A percentile compares a stretch with the other conserved stretches of the same genome.
phyloP scores from a whole-genome alignment of 2,329 filamentous ascomycete genomes.

The Talaromyces sp. region DNA sequence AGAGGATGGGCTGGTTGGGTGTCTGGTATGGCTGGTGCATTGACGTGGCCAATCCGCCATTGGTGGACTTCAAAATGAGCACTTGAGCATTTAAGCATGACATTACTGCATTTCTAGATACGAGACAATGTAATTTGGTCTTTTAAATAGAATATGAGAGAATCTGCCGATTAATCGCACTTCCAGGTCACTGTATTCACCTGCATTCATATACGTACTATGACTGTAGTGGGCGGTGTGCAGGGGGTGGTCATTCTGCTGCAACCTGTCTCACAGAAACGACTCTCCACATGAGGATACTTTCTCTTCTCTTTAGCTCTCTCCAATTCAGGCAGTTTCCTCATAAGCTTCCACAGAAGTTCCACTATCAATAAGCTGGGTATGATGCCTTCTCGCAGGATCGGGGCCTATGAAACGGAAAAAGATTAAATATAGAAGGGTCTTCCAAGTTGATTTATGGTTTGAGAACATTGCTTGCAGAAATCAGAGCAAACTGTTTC shows the following conservation, averaged over 20 bases:
- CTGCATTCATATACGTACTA: neutral
- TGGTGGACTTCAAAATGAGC: slow-evolving; percentile 12
- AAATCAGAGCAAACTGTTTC: neutral
- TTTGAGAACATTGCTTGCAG: neutral
- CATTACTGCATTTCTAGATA: neutral
- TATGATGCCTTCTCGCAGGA: neutral
- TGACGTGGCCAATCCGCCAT: slow-evolving; percentile 13
- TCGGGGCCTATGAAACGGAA: neutral
- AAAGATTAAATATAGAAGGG: neutral
- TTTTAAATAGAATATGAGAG: neutral
- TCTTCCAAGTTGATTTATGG: neutral
- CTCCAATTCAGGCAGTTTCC: neutral
- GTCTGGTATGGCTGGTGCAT: slow-evolving; percentile 22
- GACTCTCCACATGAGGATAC: neutral
- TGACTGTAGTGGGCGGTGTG: neutral
- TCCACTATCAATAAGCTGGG: neutral
- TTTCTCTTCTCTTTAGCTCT: neutral
- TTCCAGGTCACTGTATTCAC: neutral
- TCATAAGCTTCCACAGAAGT: neutral
- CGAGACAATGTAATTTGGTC: neutral
- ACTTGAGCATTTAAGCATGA: neutral
- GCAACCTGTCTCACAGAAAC: neutral
- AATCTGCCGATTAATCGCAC: neutral
- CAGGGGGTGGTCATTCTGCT: neutral
- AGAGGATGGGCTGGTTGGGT: slow-evolving; percentile 57